These are phyloP conservation scores for Furcasterigmium sp. DNA, from an alignment of 2,329 filamentous ascomycete species.

Conservation along the genomic window DNA sequence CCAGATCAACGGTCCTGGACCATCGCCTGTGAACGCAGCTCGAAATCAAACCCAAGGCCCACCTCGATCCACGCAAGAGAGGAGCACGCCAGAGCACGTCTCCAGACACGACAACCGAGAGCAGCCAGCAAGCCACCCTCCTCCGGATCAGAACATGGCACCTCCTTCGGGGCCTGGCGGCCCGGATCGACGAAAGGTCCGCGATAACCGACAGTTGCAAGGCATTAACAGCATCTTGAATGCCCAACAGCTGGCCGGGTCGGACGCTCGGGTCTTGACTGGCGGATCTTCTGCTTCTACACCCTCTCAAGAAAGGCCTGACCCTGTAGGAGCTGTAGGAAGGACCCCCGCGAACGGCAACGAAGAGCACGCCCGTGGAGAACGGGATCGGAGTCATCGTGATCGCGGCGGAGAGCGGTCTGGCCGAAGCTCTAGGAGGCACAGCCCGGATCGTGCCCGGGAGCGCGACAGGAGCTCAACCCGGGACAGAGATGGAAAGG, in stretches of 20 bases:
- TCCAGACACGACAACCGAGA: neutral
- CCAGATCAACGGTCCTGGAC: conserved; percentile 27
- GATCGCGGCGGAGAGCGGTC: conserved; percentile 29
- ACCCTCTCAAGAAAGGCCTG: conserved; percentile 42
- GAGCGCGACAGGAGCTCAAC: conserved; percentile 31
- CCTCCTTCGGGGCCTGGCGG: conserved; percentile 24
- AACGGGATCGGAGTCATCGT: conserved; percentile 28
- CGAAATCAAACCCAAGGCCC: too few relatives aligned
- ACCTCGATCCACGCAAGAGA: neutral
- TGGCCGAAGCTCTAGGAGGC: conserved; percentile 29
- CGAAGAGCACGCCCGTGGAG: conserved; percentile 30
- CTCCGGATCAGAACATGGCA: conserved; percentile 14
- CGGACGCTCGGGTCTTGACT: conserved; percentile 51
- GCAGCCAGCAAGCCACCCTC: neutral
- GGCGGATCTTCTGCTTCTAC: conserved; percentile 47
- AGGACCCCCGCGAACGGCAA: conserved; percentile 23
- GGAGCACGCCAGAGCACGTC: neutral
- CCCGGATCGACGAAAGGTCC: conserved; percentile 20
- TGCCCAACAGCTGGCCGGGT: conserved; percentile 36
- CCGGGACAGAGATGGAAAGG: conserved; percentile 40
- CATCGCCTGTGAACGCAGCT: neutral
- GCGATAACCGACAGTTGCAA: conserved; percentile 45
- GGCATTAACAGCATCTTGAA: conserved; percentile 54
- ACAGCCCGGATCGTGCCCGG: conserved; percentile 29
- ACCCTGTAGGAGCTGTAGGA: conserved; percentile 33